Evolutionary conservation across 495 filamentous ascomycete genomes (phyloP).

Genomic region (Thermothielavioides terrestris): DNA sequence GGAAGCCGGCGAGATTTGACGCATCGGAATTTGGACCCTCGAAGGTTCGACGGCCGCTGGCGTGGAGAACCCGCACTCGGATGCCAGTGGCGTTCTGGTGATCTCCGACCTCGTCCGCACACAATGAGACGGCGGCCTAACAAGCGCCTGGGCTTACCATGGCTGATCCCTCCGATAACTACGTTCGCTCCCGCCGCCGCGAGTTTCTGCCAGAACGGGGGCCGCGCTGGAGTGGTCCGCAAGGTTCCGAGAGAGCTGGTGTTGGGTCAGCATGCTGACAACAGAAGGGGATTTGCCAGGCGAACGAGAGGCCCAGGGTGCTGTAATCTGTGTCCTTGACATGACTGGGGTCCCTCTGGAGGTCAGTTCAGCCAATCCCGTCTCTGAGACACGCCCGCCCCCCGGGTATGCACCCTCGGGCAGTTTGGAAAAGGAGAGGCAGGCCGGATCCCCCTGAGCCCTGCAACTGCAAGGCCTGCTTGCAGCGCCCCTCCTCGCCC

Average conservation of each 20-base stretch:
- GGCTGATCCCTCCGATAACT: too few species aligned
- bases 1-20: neutral
- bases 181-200: neutral
- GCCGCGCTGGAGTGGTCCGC: too few species aligned
- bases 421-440: constrained; percentile 6
- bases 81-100: neutral
- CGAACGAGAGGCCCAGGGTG: constrained; percentile 16
- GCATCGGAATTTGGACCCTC: neutral
- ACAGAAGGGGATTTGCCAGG: constrained; percentile 8
- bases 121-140: too few species aligned
- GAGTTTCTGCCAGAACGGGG: too few species aligned
- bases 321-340: constrained; percentile 24
- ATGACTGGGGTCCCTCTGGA: constrained; percentile 22
- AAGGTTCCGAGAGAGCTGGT: neutral
- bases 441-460: neutral
- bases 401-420: constrained; percentile 7
- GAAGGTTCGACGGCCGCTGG: neutral
- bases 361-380: constrained; percentile 28
- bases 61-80: neutral
- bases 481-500: too few species aligned
- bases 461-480: constrained; percentile 1
- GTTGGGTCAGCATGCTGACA: constrained; percentile 13
- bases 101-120: neutral
- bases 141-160: too few species aligned
- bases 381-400: constrained; percentile 8